Conservation (phyloP, 2,329 filamentous ascomycete genomes). For the Bipolaris oryzae region DNA sequence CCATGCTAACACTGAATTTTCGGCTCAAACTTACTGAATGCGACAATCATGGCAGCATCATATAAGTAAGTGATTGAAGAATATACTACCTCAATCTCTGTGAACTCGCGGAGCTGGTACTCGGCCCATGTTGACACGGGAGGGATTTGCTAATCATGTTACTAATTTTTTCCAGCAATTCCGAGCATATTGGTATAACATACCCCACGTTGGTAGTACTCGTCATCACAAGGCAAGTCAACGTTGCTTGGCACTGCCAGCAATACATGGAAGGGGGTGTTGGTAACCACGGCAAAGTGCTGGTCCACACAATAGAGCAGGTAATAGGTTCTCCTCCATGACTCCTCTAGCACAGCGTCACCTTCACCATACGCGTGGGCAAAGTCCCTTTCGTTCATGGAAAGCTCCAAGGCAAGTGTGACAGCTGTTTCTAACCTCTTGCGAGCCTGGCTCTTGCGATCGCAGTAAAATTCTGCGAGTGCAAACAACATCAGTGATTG, state of each 20-base stretch:
- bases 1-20: too few relatives aligned
- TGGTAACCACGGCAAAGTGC: slow-evolving; percentile 78
- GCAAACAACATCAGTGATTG: slow-evolving; percentile 79
- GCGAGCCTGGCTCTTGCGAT: slow-evolving; percentile 70
- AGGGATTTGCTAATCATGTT: slow-evolving; percentile 38
- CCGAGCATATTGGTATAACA: slow-evolving; percentile 13
- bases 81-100: slow-evolving; percentile 71
- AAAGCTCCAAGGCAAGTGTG: slow-evolving; percentile 74
- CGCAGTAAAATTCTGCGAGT: slow-evolving; percentile 80
- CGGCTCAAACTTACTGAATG: slow-evolving; percentile 57
- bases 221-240: slow-evolving; percentile 80
- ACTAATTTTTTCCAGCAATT: background rate
- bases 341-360: slow-evolving; percentile 75
- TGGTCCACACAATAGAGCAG: slow-evolving; percentile 76
- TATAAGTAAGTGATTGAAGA: slow-evolving; percentile 85
- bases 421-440: slow-evolving; percentile 69
- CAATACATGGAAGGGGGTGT: slow-evolving; percentile 69
- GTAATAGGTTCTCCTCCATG: slow-evolving; percentile 89
- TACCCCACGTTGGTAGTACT: slow-evolving; percentile 59
- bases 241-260: slow-evolving; percentile 70
- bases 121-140: slow-evolving; percentile 64
- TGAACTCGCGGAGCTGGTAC: slow-evolving; percentile 76
- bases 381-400: slow-evolving; percentile 74
- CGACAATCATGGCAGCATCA: slow-evolving; percentile 72
- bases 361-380: slow-evolving; percentile 67